Base-by-base conservation (phyloP, 176 grass and related monocot species). In the Cymbopogon citratus region DNA sequence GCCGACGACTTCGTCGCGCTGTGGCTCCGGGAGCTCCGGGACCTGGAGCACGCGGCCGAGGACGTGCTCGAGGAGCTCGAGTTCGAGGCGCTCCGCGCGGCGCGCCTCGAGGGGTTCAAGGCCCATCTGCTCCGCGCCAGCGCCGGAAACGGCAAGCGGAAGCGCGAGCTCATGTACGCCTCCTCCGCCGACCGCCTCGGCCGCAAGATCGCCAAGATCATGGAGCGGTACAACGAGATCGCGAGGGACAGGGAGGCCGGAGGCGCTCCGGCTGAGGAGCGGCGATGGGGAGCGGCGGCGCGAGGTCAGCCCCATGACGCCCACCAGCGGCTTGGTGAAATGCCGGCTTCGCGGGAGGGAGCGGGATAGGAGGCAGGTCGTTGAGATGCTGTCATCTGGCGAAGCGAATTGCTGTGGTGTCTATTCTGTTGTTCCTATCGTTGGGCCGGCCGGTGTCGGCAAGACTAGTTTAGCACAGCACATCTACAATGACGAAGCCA, bases 31-130 rank as follows among this genome's bases (percentile, higher is more conserved):
- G 84, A 86, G 76, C 65, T 86, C 39, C 38, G 52, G 35, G 84
- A 86, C 48, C 33, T 86, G 56, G 84, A 80, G 76, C 66, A 44
- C 62, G 69, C 48, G 65, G 65, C 69, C 8, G 76, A 86, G 84
- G 84, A 86, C 60, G 69, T 80, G n/a, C 75, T 86, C 5, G 84
- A 86, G 68, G 66, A 79, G 49, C 78, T 86, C 33, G 84, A 86
- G 67, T 86, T 80, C 76, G 74, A 86, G 51, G 76, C 76, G 6
- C 75, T 86, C 54, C 76, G 84, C 54, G 25, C 76, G 46, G 67
- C 46, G 54, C 75, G 61, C 39, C 69, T 82, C 85, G 85, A 87
- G 54, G 39, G 49, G 26, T 87, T 87, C 68, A 76, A 81, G 69
- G 7, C 21, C n/a, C 54, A 81, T 27, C 85, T 81, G 2, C 85